phyloP scores from a whole-genome alignment of 345 rosid genomes.

The Melastoma malabathricum region DNA sequence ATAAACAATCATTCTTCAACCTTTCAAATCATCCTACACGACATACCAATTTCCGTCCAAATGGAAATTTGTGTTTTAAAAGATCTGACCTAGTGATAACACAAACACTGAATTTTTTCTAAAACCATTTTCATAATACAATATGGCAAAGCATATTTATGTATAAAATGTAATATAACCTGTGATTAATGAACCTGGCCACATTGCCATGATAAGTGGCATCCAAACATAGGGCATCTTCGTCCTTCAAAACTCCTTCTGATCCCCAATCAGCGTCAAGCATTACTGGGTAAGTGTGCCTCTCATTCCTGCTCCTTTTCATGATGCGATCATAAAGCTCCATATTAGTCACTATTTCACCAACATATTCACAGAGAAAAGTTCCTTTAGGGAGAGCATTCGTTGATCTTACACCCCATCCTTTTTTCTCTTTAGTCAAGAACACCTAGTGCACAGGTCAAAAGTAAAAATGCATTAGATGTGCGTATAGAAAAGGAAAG shows the following conservation, averaged over 20 bases:
- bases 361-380: conserved; percentile 76
- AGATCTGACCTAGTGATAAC: no score
- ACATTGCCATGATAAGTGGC: conserved; percentile 65
- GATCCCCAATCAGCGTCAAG: conserved; percentile 88
- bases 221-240: conserved; percentile 76
- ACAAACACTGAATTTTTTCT: neutral
- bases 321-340: conserved; percentile 46
- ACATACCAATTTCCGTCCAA: no score
- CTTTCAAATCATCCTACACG: no score
- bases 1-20: no score
- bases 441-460: conserved; percentile 37
- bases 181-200: conserved; percentile 83
- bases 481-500: neutral
- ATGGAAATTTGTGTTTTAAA: no score
- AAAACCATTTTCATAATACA: neutral
- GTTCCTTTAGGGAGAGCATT: conserved; percentile 62
- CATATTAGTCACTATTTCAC: conserved; percentile 60
- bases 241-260: conserved; percentile 30
- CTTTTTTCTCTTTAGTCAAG: conserved; percentile 49
- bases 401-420: conserved; percentile 78
- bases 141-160: neutral
- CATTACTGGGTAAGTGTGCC: conserved; percentile 38
- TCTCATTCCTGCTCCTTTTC: conserved; percentile 17
- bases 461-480: neutral
- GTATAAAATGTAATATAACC: conserved; percentile 20